Evolutionary conservation across 768 basidiomycete genomes (phyloP).

Genomic region (Mycena vulgaris): DNA sequence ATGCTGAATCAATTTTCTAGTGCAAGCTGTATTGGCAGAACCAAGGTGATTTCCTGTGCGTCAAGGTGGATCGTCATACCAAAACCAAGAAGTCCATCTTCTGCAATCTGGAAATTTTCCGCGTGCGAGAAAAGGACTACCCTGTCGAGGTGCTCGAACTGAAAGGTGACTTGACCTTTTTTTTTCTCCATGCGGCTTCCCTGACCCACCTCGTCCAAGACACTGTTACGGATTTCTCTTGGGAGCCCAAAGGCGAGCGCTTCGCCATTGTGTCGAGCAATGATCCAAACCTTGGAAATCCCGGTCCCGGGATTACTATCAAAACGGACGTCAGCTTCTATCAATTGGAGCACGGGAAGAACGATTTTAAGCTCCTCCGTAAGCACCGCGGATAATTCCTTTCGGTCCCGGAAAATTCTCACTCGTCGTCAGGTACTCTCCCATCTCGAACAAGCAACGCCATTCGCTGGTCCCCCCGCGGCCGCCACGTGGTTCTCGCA

Average conservation of each 20-base stretch:
- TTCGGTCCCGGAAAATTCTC: conserved; percentile 29
- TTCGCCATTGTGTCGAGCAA: conserved; percentile 96
- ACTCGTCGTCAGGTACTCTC: conserved; percentile 71
- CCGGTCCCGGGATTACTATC: conserved; percentile 92
- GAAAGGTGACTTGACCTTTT: conserved; percentile 73
- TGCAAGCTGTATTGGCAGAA: conserved; percentile 99
- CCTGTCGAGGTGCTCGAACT: conserved; percentile 98
- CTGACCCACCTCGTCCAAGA: conserved; percentile 64
- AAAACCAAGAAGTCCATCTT: conserved; percentile 99
- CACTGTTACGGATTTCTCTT: conserved; percentile 95
- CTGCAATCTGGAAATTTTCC: conserved; percentile 98
- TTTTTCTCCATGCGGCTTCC: background rate
- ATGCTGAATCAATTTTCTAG: conserved; percentile 56
- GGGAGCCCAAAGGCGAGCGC: conserved; percentile 98
- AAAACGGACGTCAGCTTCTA: conserved; percentile 98
- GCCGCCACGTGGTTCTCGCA: conserved; percentile 95
- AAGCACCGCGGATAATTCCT: conserved; percentile 45
- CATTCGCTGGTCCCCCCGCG: conserved; percentile 96
- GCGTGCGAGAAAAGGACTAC: conserved; percentile 96
- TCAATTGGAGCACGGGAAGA: conserved; percentile 92
- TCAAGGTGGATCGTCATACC: conserved; percentile 98
- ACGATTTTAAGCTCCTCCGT: conserved; percentile 95
- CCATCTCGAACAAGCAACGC: conserved; percentile 91
- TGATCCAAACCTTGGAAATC: conserved; percentile 94
- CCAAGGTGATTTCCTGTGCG: conserved; percentile 97